Conservation (phyloP, 164 flowering plant genomes). For the Annona cherimola region DNA sequence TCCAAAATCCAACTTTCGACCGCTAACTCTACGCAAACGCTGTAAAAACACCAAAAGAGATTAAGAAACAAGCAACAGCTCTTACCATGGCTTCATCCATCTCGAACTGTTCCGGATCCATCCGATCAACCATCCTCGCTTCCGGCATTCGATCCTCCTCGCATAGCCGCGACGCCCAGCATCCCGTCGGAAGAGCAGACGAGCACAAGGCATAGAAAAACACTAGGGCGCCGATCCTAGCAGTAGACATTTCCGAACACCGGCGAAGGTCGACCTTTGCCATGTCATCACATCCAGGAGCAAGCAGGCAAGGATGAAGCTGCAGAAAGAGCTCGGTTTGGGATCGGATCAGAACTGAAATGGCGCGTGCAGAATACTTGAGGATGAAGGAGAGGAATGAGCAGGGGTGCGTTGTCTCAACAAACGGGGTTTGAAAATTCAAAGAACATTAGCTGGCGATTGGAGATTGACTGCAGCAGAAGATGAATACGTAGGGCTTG, state of each 20-base stretch:
- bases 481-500: not conserved
- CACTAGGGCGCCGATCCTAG: constrained; percentile 20
- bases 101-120: constrained; percentile 13
- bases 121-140: not conserved
- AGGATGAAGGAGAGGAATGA: not conserved
- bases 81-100: constrained; percentile 38
- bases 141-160: constrained; percentile 9
- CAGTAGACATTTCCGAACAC: constrained; percentile 27
- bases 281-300: not conserved
- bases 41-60: not conserved
- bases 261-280: not conserved
- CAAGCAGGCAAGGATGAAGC: not conserved
- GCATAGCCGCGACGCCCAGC: constrained; percentile 18
- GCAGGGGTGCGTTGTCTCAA: not conserved
- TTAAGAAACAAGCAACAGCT: not conserved
- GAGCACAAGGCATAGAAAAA: constrained; percentile 28
- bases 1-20: not conserved
- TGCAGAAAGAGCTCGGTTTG: not conserved
- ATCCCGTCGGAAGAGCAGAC: constrained; percentile 8
- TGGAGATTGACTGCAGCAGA: not conserved
- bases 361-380: not conserved
- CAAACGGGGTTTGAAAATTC: not conserved
- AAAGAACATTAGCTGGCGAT: not conserved
- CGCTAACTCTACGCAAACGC: not conserved
- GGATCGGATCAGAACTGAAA: not conserved